A percentile compares a stretch with the other conserved stretches of the same genome.
phyloP scores from a whole-genome alignment of 2,329 filamentous ascomycete species.

The Onygena corvina region DNA sequence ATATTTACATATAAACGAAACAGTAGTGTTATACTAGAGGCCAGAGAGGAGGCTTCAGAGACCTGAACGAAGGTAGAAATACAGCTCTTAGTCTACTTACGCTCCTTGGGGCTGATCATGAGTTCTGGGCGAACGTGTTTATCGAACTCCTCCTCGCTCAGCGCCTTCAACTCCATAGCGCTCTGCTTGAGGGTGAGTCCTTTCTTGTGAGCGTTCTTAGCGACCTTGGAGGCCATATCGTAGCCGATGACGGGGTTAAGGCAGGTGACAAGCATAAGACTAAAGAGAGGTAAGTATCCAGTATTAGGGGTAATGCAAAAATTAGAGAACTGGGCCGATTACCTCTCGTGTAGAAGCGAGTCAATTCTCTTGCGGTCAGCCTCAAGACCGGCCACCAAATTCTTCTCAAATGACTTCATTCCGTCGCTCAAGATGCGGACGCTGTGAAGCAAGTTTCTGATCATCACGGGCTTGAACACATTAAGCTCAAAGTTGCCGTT shows the following conservation, averaged over 20 bases:
- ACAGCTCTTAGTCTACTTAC: too few species aligned
- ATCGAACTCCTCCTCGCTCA: conserved; percentile 84
- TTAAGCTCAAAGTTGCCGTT: conserved; percentile 98
- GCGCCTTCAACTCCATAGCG: conserved; percentile 81
- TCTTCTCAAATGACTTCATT: conserved; percentile 91
- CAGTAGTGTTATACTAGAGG: too few species aligned
- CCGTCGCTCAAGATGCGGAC: conserved; percentile 75
- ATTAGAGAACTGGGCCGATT: conserved; percentile 29
- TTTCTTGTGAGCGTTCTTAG: conserved; percentile 99
- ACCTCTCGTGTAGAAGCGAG: conserved; percentile 88
- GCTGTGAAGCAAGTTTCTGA: conserved; percentile 90
- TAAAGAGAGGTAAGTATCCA: conserved; percentile 28
- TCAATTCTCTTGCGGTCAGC: conserved; percentile 90
- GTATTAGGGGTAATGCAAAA: conserved; percentile 3
- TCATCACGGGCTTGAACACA: conserved; percentile 96
- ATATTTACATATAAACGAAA: too few species aligned
- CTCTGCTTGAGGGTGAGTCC: conserved; percentile 85
- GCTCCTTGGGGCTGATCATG: conserved; percentile 76
- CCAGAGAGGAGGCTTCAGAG: too few species aligned
- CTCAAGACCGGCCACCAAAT: conserved; percentile 74
- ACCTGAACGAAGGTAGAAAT: too few species aligned
- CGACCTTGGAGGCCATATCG: conserved; percentile 92
- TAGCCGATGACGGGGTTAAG: conserved; percentile 95
- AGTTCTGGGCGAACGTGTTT: conserved; percentile 80
- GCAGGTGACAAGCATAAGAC: conserved; percentile 96